Conservation (phyloP, 306 rosid species). For the Prunus padus region DNA sequence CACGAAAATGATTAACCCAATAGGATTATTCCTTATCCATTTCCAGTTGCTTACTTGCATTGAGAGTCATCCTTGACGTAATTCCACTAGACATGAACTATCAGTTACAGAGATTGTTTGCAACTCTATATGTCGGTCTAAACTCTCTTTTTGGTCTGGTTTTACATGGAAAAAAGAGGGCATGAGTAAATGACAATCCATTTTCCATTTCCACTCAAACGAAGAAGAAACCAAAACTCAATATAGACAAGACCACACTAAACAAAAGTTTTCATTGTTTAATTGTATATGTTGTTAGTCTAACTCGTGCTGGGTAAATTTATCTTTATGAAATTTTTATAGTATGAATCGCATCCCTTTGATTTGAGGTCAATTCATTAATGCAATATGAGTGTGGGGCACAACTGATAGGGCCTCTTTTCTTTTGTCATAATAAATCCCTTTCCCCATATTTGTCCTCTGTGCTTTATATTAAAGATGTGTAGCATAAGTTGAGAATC, state of each 20-base stretch:
- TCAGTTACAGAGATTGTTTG: not conserved
- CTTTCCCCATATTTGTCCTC: slow-evolving; percentile 16
- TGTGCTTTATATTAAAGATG: not conserved
- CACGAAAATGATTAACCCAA: no score
- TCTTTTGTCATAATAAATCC: slow-evolving; percentile 9
- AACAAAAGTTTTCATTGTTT: not conserved
- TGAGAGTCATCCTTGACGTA: not conserved
- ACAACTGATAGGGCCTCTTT: not conserved
- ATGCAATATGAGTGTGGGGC: not conserved
- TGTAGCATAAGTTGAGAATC: not conserved
- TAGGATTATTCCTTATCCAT: not conserved
- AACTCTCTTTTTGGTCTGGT: not conserved
- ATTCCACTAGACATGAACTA: not conserved
- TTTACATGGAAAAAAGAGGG: not conserved
- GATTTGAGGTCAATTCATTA: not conserved
- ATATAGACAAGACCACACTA: not conserved
- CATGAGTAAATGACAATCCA: not conserved
- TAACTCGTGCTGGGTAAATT: not conserved
- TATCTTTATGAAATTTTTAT: not conserved
- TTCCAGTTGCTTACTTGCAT: not conserved
- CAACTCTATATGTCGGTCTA: not conserved
- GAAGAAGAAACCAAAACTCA: not conserved
- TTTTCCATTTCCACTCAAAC: not conserved
- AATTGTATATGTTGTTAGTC: not conserved
- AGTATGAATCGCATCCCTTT: not conserved